Evolutionary conservation across 805 yeast genomes (phyloP).

Genomic region (Pichia nakasei): DNA sequence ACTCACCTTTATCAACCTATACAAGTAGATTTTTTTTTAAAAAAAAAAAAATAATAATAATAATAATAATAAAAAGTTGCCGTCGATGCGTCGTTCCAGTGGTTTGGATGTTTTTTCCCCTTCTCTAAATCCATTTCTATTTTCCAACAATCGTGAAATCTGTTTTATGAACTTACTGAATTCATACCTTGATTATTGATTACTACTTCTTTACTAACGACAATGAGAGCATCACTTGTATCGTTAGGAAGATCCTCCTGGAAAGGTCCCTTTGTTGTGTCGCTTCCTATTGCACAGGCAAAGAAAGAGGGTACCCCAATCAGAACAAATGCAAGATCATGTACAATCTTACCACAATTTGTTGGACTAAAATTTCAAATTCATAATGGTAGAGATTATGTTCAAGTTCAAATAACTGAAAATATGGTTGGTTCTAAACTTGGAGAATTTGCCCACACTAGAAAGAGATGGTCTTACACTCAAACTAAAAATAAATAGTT

Average conservation of each 20-base stretch:
- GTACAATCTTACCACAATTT: conserved; percentile 92
- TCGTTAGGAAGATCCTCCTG: conserved; percentile 46
- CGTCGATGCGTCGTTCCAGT: too few relatives aligned
- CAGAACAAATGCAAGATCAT: conserved; percentile 90
- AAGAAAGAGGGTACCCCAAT: conserved; percentile 73
- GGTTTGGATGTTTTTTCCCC: too few relatives aligned
- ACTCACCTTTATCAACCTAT: too few relatives aligned
- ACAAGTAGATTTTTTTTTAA: too few relatives aligned
- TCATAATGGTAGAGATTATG: conserved; percentile 93
- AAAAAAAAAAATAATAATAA: too few relatives aligned
- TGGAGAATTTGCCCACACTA: conserved; percentile 92
- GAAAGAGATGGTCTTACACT: conserved; percentile 79
- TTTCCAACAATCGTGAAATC: too few relatives aligned
- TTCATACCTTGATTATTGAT: too few relatives aligned
- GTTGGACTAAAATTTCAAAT: conserved; percentile 92
- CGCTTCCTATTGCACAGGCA: conserved; percentile 87
- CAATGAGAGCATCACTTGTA: conserved; percentile 33
- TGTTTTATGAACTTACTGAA: too few relatives aligned
- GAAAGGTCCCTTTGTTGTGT: conserved; percentile 89
- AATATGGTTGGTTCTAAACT: conserved; percentile 95
- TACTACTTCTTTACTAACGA: neutral
- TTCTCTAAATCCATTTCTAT: too few relatives aligned
- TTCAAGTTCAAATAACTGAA: conserved; percentile 76
- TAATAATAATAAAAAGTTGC: too few relatives aligned
- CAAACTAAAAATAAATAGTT: conserved; percentile 54